Evolutionary conservation across 2,329 filamentous ascomycete genomes (phyloP).

Genomic region (Didymella pomorum): DNA sequence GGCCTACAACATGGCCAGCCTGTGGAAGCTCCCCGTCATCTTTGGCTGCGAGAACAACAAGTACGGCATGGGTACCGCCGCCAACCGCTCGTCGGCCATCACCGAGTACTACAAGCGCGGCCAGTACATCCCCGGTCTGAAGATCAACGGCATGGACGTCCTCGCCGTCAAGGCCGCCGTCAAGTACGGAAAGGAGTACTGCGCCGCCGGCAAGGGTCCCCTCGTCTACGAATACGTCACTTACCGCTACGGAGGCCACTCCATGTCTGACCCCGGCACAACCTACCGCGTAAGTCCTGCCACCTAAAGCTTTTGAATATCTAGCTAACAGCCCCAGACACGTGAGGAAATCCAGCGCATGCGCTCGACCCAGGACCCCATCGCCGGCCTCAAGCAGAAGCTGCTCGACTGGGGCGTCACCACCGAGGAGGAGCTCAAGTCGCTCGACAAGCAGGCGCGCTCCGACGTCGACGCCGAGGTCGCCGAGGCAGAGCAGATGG

Average conservation of each 20-base stretch:
- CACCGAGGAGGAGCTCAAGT: constrained; percentile 94
- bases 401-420: constrained; percentile 94
- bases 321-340: constrained; percentile 59
- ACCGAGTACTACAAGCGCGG: constrained; percentile 99
- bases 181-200: constrained; percentile 90
- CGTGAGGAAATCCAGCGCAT: constrained; percentile 99
- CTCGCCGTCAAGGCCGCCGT: constrained; percentile 97
- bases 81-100: constrained; percentile 89
- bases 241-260: constrained; percentile 99
- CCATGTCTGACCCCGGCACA: constrained; percentile 99
- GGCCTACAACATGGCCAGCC: constrained; percentile 99
- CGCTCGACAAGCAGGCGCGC: constrained; percentile 92
- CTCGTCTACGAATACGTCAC: constrained; percentile 98
- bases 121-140: constrained; percentile 98
- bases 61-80: constrained; percentile 99
- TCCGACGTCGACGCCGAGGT: constrained; percentile 88
- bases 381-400: constrained; percentile 97
- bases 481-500: constrained; percentile 87
- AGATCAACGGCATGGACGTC: constrained; percentile 99
- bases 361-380: constrained; percentile 98
- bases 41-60: constrained; percentile 99
- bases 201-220: constrained; percentile 82
- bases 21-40: constrained; percentile 94
- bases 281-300: constrained; percentile 75
- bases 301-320: background rate